These are phyloP conservation scores for Chrysoporthe puriensis DNA, from an alignment of 2,329 filamentous ascomycete species.

Conservation along the genomic window DNA sequence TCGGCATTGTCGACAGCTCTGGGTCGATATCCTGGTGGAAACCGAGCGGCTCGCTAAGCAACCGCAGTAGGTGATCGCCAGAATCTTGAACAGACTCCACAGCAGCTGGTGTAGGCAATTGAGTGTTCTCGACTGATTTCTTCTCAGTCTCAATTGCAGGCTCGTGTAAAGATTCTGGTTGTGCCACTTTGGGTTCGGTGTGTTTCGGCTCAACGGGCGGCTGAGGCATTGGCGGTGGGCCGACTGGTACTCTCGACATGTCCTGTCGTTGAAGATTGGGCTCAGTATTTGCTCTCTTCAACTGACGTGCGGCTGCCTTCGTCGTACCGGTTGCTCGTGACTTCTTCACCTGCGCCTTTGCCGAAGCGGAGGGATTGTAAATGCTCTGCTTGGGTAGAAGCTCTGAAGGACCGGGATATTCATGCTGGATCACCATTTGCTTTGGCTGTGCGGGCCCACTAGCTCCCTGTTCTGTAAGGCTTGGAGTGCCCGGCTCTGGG, in stretches of 20 bases:
- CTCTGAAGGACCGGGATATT: conserved; percentile 48
- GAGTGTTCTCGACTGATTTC: conserved; percentile 2
- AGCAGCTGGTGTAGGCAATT: conserved; percentile 13
- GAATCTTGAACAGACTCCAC: conserved; percentile 13
- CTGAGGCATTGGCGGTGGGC: conserved; percentile 22
- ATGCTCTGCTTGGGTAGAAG: conserved; percentile 47
- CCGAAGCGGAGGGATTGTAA: conserved; percentile 41
- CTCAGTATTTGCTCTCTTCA: conserved; percentile 31
- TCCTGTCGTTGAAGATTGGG: conserved; percentile 29
- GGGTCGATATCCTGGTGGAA: conserved; percentile 1
- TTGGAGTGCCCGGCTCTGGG: background rate
- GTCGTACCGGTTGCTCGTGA: conserved; percentile 26
- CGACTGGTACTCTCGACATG: conserved; percentile 10
- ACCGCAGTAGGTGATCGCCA: conserved; percentile 21
- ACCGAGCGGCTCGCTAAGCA: conserved; percentile 18
- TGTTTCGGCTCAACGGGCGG: conserved; percentile 5
- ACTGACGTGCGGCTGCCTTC: conserved; percentile 25
- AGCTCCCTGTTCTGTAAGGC: background rate
- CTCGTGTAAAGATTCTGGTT: background rate
- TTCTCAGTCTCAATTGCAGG: background rate
- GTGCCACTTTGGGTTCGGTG: background rate
- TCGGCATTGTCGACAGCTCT: conserved; percentile 16
- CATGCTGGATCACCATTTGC: conserved; percentile 41
- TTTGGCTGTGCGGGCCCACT: background rate
- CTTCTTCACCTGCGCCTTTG: conserved; percentile 23